phyloP scores from a whole-genome alignment of 768 basidiomycete genomes.

The Aureoboletus auriporus region DNA sequence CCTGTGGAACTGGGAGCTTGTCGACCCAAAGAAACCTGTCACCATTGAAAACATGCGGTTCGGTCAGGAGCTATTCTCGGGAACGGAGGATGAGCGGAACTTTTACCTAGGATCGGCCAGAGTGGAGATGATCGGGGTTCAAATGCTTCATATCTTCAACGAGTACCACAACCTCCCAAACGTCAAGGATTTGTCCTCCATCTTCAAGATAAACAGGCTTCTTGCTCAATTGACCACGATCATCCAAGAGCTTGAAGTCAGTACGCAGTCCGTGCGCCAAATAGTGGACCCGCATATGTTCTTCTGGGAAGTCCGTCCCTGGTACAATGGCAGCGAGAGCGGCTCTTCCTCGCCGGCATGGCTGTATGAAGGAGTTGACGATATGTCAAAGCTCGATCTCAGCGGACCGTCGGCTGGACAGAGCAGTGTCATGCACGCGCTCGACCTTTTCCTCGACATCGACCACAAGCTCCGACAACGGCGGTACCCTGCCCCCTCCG shows the following conservation, averaged over 20 bases:
- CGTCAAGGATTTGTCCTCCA: constrained; percentile 54
- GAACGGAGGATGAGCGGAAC: constrained; percentile 74
- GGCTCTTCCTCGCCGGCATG: constrained; percentile 50
- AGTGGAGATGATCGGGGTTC: constrained; percentile 82
- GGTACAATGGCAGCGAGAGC: constrained; percentile 82
- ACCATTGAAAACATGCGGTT: constrained; percentile 73
- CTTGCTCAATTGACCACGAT: constrained; percentile 62
- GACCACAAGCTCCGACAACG: constrained; percentile 78
- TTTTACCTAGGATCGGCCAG: constrained; percentile 85
- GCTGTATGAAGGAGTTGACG: constrained; percentile 76
- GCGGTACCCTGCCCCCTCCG: constrained; percentile 64
- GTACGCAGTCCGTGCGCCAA: constrained; percentile 65
- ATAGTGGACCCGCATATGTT: constrained; percentile 82
- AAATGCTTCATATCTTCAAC: constrained; percentile 83
- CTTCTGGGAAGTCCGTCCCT: constrained; percentile 87
- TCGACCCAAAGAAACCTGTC: constrained; percentile 53
- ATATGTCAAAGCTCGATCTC: constrained; percentile 55
- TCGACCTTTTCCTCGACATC: constrained; percentile 84
- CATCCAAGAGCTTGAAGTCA: constrained; percentile 69
- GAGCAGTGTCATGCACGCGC: constrained; percentile 83
- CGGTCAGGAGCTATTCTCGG: constrained; percentile 69
- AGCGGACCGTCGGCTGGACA: constrained; percentile 95
- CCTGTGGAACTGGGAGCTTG: constrained; percentile 82
- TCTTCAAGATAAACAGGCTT: constrained; percentile 68
- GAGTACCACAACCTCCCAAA: constrained; percentile 79